phyloP scores from a whole-genome alignment of 1,284 basidiomycete genomes.

The Trichosporon coremiiforme region DNA sequence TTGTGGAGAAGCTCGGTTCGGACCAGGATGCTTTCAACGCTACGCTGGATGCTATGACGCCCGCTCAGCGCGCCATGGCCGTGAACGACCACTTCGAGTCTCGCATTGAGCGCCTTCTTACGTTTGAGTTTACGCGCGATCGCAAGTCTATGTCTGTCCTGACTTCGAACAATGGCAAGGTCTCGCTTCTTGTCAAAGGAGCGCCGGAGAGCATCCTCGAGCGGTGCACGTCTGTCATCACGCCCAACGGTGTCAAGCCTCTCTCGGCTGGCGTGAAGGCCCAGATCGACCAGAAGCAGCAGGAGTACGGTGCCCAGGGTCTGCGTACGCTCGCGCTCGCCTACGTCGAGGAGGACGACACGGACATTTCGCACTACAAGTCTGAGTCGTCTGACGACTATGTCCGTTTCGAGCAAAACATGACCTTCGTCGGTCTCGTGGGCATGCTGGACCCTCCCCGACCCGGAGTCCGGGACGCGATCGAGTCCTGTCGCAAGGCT shows the following conservation, averaged over 20 bases:
- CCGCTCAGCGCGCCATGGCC: slow-evolving; percentile 70
- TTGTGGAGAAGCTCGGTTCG: slow-evolving; percentile 79
- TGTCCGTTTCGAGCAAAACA: slow-evolving; percentile 80
- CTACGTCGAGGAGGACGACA: slow-evolving; percentile 75
- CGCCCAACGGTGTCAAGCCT: slow-evolving; percentile 66
- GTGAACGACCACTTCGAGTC: slow-evolving; percentile 81
- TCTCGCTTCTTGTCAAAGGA: slow-evolving; percentile 83
- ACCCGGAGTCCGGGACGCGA: slow-evolving; percentile 83
- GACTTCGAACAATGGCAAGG: slow-evolving; percentile 64
- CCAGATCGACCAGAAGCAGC: slow-evolving; percentile 63
- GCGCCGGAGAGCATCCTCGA: slow-evolving; percentile 94
- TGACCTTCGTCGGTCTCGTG: slow-evolving; percentile 92
- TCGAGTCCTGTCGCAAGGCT: slow-evolving; percentile 86
- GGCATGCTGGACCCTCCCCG: slow-evolving; percentile 98
- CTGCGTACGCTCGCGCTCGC: slow-evolving; percentile 91
- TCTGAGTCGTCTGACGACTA: slow-evolving; percentile 79
- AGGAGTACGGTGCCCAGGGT: slow-evolving; percentile 75
- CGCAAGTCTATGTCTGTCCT: slow-evolving; percentile 99
- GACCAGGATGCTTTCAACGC: slow-evolving; percentile 59
- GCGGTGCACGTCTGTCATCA: slow-evolving; percentile 71
- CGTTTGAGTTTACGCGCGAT: slow-evolving; percentile 96
- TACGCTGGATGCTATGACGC: slow-evolving; percentile 64
- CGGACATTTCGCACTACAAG: slow-evolving; percentile 76
- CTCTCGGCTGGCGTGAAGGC: slow-evolving; percentile 66
- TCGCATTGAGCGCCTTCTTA: slow-evolving; percentile 75